These are phyloP conservation scores for Diplodia mutila DNA, from an alignment of 2,329 filamentous ascomycete species.

Conservation along the genomic window DNA sequence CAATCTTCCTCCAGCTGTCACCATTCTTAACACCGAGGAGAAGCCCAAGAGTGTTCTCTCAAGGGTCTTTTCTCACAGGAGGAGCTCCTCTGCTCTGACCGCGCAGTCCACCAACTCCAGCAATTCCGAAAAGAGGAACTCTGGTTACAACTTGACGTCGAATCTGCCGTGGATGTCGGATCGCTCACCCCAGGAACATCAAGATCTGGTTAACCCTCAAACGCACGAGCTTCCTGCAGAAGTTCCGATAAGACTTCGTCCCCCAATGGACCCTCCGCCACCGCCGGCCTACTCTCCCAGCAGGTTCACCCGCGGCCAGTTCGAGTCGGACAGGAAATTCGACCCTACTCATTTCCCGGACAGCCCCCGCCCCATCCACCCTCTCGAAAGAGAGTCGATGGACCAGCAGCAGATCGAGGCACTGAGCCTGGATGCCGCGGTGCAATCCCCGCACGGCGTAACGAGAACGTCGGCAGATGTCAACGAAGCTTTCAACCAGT, in stretches of 20 bases:
- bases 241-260: slow-evolving; percentile 12
- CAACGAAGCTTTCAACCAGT: slow-evolving; percentile 18
- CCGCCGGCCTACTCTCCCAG: slow-evolving; percentile 24
- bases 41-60: slow-evolving; percentile 2
- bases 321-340: slow-evolving; percentile 11
- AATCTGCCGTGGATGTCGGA: slow-evolving; percentile 17
- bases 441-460: neutral
- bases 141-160: neutral
- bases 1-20: slow-evolving; percentile 15
- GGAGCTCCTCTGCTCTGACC: slow-evolving; percentile 13
- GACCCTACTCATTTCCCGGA: slow-evolving; percentile 18
- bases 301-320: slow-evolving; percentile 3
- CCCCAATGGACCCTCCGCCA: slow-evolving; percentile 14
- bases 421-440: neutral
- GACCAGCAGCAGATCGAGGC: slow-evolving; percentile 11
- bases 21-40: slow-evolving; percentile 11
- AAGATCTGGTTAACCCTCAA: slow-evolving; percentile 12
- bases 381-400: slow-evolving; percentile 18
- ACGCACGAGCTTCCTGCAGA: slow-evolving; percentile 18
- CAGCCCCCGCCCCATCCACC: slow-evolving; percentile 16
- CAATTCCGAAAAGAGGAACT: slow-evolving; percentile 18
- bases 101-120: neutral
- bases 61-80: slow-evolving; percentile 18
- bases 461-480: neutral
- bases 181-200: slow-evolving; percentile 7